These are phyloP conservation scores for Kwoniella europaea DNA, from an alignment of 768 basidiomycete genomes.

Conservation along the genomic window DNA sequence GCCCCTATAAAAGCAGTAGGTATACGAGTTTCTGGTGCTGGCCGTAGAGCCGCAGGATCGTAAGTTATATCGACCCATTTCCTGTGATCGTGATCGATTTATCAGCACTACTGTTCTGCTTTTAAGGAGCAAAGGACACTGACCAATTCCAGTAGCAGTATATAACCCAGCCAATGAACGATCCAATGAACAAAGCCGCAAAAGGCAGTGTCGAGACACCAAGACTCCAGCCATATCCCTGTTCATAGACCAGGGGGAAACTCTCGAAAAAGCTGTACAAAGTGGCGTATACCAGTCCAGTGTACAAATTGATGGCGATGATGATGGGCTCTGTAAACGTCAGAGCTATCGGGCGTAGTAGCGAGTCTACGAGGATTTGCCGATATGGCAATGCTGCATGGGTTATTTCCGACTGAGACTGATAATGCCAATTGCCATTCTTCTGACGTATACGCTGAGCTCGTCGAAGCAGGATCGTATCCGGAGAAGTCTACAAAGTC, in stretches of 20 bases:
- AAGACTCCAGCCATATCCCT: conserved; percentile 41
- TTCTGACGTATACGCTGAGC: conserved; percentile 34
- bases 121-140: neutral
- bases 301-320: conserved; percentile 53
- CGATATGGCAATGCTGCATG: conserved; percentile 15
- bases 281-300: conserved; percentile 47
- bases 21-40: conserved; percentile 25
- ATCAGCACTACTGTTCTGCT: neutral
- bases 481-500: conserved; percentile 25
- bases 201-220: conserved; percentile 41
- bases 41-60: neutral
- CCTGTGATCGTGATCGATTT: neutral
- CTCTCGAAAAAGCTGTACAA: conserved; percentile 53
- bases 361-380: conserved; percentile 21
- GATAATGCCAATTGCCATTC: conserved; percentile 29
- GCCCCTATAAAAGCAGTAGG: conserved; percentile 22
- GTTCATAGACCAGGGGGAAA: conserved; percentile 53
- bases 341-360: conserved; percentile 35
- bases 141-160: conserved; percentile 34
- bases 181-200: conserved; percentile 46
- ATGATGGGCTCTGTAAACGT: conserved; percentile 53
- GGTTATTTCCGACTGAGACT: conserved; percentile 28
- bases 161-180: conserved; percentile 27
- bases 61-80: conserved; percentile 7
- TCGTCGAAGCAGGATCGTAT: conserved; percentile 41